A percentile compares a stretch with the other conserved stretches of the same genome.
Evolutionary conservation across 768 basidiomycete species (phyloP).

Genomic region (Leccinum arenicola): DNA sequence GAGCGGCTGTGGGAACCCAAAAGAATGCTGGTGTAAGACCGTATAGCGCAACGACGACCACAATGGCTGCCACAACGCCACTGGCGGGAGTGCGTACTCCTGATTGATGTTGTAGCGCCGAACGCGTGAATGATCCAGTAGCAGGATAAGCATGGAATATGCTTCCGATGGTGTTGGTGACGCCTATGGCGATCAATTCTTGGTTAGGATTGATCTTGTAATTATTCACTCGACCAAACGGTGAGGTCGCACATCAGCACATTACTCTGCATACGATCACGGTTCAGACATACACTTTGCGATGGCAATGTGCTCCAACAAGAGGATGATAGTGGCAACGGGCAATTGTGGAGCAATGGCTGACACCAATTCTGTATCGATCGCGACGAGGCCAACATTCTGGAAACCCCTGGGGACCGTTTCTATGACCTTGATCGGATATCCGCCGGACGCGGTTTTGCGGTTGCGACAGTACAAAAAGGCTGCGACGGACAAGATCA

Average conservation of each 20-base stretch:
- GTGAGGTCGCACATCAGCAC: constrained; percentile 37
- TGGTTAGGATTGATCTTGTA: constrained; percentile 95
- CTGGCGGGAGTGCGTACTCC: constrained; percentile 96
- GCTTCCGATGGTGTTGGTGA: constrained; percentile 88
- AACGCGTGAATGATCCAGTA: constrained; percentile 98
- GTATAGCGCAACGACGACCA: constrained; percentile 92
- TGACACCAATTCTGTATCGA: constrained; percentile 49
- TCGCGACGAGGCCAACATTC: constrained; percentile 45
- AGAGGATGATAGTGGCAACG: constrained; percentile 82
- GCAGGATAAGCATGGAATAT: constrained; percentile 92
- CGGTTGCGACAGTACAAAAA: constrained; percentile 80
- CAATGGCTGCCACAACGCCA: constrained; percentile 79
- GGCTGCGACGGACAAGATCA: constrained; percentile 82
- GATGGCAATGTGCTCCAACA: constrained; percentile 96
- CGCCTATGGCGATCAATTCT: constrained; percentile 96
- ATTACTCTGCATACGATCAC: neutral
- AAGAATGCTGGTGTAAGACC: constrained; percentile 91
- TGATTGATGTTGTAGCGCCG: constrained; percentile 92
- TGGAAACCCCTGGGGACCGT: constrained; percentile 85
- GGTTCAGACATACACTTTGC: constrained; percentile 66
- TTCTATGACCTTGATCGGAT: constrained; percentile 81
- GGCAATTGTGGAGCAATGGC: constrained; percentile 78
- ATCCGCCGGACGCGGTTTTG: constrained; percentile 57
- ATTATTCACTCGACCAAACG: constrained; percentile 91
- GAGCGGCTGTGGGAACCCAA: constrained; percentile 78